phyloP scores from a whole-genome alignment of 768 basidiomycete species.

The Dendrothele bispora region DNA sequence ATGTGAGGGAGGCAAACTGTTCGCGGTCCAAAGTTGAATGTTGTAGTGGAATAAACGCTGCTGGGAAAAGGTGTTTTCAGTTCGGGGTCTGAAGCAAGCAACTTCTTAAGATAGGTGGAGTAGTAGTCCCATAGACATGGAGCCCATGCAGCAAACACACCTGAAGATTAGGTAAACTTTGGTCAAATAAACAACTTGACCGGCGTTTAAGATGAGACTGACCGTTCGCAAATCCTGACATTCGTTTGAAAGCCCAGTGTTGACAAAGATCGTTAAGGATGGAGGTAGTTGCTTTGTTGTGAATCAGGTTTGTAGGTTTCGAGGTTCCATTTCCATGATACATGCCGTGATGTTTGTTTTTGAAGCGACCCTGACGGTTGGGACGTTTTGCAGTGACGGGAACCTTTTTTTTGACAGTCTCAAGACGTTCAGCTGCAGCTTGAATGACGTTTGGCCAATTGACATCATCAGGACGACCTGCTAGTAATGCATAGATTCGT shows the following conservation, averaged over 20 bases:
- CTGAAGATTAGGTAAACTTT: too few species aligned
- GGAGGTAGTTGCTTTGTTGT: not conserved
- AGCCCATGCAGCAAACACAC: not conserved
- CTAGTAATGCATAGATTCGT: not conserved
- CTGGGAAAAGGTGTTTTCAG: not conserved
- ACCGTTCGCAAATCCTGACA: not conserved
- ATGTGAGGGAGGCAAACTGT: slow-evolving; percentile 8
- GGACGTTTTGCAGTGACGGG: too few species aligned
- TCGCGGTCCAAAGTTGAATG: not conserved
- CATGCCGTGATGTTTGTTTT: not conserved
- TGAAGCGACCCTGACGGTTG: not conserved
- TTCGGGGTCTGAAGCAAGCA: not conserved
- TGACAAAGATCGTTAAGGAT: not conserved
- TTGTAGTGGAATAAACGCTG: not conserved
- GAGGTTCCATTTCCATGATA: not conserved
- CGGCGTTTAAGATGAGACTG: too few species aligned
- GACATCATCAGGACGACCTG: not conserved
- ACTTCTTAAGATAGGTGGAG: too few species aligned
- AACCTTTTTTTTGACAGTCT: not conserved
- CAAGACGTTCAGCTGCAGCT: not conserved
- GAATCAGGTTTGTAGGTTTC: not conserved
- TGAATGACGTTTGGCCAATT: not conserved
- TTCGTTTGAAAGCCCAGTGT: not conserved
- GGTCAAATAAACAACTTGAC: too few species aligned
- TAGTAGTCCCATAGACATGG: not conserved